These are phyloP conservation scores for Wickerhamomyces ciferrii DNA, from an alignment of 805 yeast species.

Conservation along the genomic window DNA sequence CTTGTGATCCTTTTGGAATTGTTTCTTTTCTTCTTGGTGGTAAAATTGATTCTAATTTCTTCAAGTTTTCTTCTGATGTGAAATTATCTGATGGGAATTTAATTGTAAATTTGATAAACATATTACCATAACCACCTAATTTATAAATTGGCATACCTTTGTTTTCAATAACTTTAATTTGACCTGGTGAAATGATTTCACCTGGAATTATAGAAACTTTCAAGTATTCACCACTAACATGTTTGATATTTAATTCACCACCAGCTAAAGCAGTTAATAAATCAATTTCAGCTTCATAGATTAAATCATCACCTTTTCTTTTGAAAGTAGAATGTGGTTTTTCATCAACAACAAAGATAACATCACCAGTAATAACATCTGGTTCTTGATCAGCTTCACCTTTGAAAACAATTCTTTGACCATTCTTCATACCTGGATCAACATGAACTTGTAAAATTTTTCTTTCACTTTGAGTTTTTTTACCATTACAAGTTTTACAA, in stretches of 20 bases:
- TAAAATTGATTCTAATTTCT: slow-evolving; percentile 63
- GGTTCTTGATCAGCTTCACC: slow-evolving; percentile 65
- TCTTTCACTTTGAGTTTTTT: slow-evolving; percentile 40
- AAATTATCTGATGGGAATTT: slow-evolving; percentile 57
- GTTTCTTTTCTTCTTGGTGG: slow-evolving; percentile 61
- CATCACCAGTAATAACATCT: slow-evolving; percentile 60
- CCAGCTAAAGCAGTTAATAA: slow-evolving; percentile 52
- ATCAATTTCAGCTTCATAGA: slow-evolving; percentile 39
- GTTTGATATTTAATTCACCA: slow-evolving; percentile 38
- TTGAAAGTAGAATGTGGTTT: slow-evolving; percentile 27
- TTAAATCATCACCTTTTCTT: slow-evolving; percentile 40
- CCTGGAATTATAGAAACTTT: slow-evolving; percentile 40
- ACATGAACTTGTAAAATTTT: slow-evolving; percentile 48
- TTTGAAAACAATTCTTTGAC: slow-evolving; percentile 46
- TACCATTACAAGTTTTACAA: slow-evolving; percentile 39
- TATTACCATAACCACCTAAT: slow-evolving; percentile 38
- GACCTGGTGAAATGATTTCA: slow-evolving; percentile 46
- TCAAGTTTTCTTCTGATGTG: slow-evolving; percentile 64
- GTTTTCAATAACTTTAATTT: slow-evolving; percentile 41
- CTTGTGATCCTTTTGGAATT: slow-evolving; percentile 65
- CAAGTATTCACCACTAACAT: slow-evolving; percentile 29
- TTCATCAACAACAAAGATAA: slow-evolving; percentile 48
- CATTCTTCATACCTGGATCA: slow-evolving; percentile 49
- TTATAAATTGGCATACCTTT: slow-evolving; percentile 55
- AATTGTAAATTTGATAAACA: slow-evolving; percentile 53